Evolutionary conservation across 148 eudicot species (phyloP).

Genomic region (Chenopodium quinoa): DNA sequence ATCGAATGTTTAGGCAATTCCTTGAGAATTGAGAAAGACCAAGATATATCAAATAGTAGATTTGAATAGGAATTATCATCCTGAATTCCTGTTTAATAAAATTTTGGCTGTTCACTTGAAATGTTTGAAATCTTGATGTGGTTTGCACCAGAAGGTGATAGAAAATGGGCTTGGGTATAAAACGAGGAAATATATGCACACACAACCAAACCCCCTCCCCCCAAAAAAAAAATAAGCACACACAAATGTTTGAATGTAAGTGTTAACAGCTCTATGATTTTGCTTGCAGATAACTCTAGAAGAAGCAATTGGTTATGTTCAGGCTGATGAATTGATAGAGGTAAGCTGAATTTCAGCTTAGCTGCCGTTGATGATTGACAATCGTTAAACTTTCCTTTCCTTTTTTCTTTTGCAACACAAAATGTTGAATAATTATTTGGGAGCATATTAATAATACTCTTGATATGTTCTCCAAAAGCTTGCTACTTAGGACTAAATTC

Average conservation of each 20-base stretch:
- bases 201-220: too few relatives aligned
- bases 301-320: constrained; percentile 97
- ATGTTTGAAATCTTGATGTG: not conserved
- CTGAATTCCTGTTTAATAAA: too few relatives aligned
- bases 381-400: not conserved
- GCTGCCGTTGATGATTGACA: not conserved
- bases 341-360: constrained; percentile 32
- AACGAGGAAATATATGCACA: not conserved
- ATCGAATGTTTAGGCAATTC: not conserved
- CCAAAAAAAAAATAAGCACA: too few relatives aligned
- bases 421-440: not conserved
- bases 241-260: not conserved
- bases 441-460: not conserved
- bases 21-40: not conserved
- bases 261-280: not conserved
- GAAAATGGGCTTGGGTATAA: not conserved
- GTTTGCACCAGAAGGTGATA: not conserved
- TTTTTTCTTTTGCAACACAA: not conserved
- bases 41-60: not conserved
- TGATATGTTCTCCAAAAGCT: too few relatives aligned
- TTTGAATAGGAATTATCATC: too few relatives aligned
- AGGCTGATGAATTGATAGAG: constrained; percentile 95
- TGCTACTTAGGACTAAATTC: too few relatives aligned
- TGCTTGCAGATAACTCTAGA: constrained; percentile 82
- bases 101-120: not conserved